Evolutionary conservation across 345 rosid genomes (phyloP).

Genomic region (Euphorbia peplus): DNA sequence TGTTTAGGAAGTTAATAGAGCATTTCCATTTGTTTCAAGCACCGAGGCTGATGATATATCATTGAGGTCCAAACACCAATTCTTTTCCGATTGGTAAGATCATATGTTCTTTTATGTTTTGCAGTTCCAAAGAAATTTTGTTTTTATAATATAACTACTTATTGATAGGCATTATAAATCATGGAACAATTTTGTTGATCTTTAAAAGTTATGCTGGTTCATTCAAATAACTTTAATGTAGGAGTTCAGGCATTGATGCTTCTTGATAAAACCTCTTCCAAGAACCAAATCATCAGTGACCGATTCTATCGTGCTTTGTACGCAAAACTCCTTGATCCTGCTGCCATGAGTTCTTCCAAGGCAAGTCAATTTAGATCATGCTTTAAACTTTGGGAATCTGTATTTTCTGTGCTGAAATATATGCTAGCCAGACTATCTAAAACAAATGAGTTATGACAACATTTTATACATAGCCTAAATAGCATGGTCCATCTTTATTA

Average conservation of each 20-base stretch:
- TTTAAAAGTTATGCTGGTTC: conserved; percentile 54
- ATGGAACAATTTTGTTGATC: conserved; percentile 9
- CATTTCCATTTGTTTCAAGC: conserved; percentile 91
- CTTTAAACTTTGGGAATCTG: not conserved
- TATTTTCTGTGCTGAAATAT: not conserved
- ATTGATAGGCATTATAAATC: conserved; percentile 3
- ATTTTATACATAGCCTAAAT: too few species aligned
- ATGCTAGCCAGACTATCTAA: too few species aligned
- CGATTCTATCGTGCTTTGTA: conserved; percentile 91
- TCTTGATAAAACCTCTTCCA: conserved; percentile 92
- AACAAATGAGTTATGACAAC: too few species aligned
- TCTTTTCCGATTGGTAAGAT: conserved; percentile 80
- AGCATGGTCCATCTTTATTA: too few species aligned
- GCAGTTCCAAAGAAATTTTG: not conserved
- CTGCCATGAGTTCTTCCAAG: conserved; percentile 93
- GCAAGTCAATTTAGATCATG: conserved; percentile 34
- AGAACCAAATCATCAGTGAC: conserved; percentile 91
- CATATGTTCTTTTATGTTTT: conserved; percentile 11
- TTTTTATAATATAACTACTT: not conserved
- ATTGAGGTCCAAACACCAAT: conserved; percentile 82
- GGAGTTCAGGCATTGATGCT: conserved; percentile 96
- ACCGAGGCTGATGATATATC: conserved; percentile 81
- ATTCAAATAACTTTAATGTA: conserved; percentile 86
- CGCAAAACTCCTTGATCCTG: conserved; percentile 85
- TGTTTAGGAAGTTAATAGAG: conserved; percentile 88